phyloP scores from a whole-genome alignment of 805 yeast genomes.

The Yamadazyma insecticola region DNA sequence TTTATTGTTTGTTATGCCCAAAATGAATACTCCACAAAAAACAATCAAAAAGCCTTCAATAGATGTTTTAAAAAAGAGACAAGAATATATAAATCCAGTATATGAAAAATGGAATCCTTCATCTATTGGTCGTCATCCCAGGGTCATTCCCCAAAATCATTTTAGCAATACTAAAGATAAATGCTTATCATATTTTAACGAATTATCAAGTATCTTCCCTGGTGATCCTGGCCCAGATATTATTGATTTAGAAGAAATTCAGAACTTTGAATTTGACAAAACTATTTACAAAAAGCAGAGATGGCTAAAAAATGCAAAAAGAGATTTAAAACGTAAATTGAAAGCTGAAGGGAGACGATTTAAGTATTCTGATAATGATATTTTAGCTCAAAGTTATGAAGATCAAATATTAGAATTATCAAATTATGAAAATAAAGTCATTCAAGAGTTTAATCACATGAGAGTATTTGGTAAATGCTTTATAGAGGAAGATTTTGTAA shows the following conservation, averaged over 20 bases:
- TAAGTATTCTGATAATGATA: conserved; percentile 9
- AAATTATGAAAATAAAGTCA: conserved; percentile 14
- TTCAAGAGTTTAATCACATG: conserved; percentile 16
- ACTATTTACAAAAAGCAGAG: conserved; percentile 19
- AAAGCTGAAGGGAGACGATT: conserved; percentile 10
- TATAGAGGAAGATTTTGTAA: conserved; percentile 3
- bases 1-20: too few relatives aligned
- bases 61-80: conserved; percentile 10
- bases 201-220: conserved; percentile 6
- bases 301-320: conserved; percentile 21
- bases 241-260: conserved; percentile 9
- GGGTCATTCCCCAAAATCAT: not conserved
- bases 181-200: conserved; percentile 16
- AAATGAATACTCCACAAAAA: too few relatives aligned
- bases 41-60: too few relatives aligned
- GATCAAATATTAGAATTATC: conserved; percentile 5
- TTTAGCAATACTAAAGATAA: conserved; percentile 2
- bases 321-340: conserved; percentile 11
- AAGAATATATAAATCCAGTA: conserved; percentile 12
- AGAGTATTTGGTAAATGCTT: conserved; percentile 25
- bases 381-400: conserved; percentile 9
- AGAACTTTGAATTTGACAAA: conserved; percentile 12
- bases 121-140: too few relatives aligned
- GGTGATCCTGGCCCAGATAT: conserved; percentile 5
- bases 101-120: conserved; percentile 10